phyloP scores from a whole-genome alignment of 2,329 filamentous ascomycete species.

The Penicillium frequentans region DNA sequence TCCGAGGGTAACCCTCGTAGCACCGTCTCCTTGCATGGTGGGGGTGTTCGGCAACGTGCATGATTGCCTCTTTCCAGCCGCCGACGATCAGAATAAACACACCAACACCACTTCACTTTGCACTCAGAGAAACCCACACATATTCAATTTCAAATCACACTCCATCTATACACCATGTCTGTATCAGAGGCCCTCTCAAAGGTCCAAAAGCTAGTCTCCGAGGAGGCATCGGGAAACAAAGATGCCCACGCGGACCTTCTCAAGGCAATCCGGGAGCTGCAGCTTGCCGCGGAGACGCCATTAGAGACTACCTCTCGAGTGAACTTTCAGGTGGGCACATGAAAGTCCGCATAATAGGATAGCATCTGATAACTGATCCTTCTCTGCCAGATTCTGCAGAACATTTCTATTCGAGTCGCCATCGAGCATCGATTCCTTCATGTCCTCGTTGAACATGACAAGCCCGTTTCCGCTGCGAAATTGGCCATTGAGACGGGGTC shows the following conservation, averaged over 20 bases:
- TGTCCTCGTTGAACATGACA: slow-evolving; percentile 1
- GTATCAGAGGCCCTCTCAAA: slow-evolving; percentile 3
- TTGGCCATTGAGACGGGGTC: slow-evolving; percentile 8
- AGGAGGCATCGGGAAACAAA: slow-evolving; percentile 8
- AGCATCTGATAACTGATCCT: neutral
- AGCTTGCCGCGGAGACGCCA: slow-evolving; percentile 15
- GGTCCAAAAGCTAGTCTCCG: slow-evolving; percentile 5
- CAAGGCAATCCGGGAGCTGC: slow-evolving; percentile 13
- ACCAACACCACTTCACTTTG: neutral
- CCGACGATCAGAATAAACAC: neutral
- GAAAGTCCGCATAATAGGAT: neutral
- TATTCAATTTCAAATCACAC: too few species aligned
- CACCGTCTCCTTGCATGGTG: neutral
- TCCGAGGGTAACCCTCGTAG: neutral
- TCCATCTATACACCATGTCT: neutral
- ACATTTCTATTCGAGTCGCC: slow-evolving; percentile 14
- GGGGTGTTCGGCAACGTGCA: neutral
- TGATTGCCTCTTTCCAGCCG: neutral
- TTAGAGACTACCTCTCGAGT: slow-evolving; percentile 17
- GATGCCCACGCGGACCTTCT: slow-evolving; percentile 12
- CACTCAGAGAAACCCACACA: neutral
- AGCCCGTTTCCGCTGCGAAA: slow-evolving; percentile 6
- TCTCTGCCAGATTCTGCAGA: slow-evolving; percentile 17
- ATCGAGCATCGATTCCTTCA: slow-evolving; percentile 12
- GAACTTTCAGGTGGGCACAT: slow-evolving; percentile 13